Evolutionary conservation across 306 rosid genomes (phyloP).

Genomic region (Trifolium subterraneum): DNA sequence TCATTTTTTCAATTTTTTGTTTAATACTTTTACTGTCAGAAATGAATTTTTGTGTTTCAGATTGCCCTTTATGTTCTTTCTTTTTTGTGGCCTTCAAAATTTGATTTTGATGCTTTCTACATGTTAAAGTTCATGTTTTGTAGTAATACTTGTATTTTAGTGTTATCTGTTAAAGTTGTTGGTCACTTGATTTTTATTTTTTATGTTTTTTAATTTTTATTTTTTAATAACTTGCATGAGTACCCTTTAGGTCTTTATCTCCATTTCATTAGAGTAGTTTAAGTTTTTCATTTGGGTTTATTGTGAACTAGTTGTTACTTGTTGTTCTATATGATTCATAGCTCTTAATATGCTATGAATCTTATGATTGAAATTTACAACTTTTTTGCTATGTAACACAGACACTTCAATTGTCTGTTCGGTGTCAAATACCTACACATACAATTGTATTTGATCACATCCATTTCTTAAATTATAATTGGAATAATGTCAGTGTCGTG

Average conservation of each 20-base stretch:
- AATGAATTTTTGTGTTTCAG: conserved; percentile 17
- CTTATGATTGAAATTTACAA: neutral
- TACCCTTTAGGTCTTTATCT: conserved; percentile 9
- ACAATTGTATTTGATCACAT: too few species aligned
- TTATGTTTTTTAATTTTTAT: neutral
- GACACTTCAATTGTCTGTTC: neutral
- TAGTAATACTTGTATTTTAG: neutral
- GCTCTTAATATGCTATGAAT: conserved; percentile 5
- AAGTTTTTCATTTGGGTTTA: conserved; percentile 7
- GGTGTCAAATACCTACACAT: neutral
- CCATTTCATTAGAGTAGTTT: neutral
- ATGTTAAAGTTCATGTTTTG: neutral
- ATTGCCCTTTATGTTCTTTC: conserved; percentile 10
- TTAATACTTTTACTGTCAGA: neutral
- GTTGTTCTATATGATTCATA: conserved; percentile 2
- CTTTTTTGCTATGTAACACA: neutral
- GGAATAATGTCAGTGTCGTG: neutral
- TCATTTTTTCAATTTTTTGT: neutral
- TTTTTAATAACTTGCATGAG: neutral
- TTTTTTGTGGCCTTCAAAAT: neutral
- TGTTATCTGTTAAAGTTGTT: neutral
- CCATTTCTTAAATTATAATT: neutral
- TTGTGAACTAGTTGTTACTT: neutral
- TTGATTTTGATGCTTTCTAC: conserved; percentile 19
- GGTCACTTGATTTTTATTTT: neutral